Percentiles rank a stretch among this genome's conserved stretches.
phyloP scores from a whole-genome alignment of 2,329 filamentous ascomycete genomes.

The Orbilia brochopaga region DNA sequence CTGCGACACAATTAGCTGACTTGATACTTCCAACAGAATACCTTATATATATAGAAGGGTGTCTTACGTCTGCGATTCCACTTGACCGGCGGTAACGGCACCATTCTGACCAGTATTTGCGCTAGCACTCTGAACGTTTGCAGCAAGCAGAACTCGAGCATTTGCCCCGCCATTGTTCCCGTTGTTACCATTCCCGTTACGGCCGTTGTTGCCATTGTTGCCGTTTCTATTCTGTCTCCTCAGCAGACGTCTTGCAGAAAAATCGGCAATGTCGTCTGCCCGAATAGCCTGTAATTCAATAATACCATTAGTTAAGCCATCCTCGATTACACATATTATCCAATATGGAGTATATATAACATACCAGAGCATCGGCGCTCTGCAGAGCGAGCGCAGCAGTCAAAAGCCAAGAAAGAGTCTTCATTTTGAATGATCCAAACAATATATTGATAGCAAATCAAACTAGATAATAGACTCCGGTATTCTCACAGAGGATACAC shows the following conservation, averaged over 20 bases:
- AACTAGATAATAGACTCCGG: neutral
- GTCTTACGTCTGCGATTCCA: constrained; percentile 64
- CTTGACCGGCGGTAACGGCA: constrained; percentile 60
- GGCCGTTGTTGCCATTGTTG: neutral
- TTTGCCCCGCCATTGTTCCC: constrained; percentile 52
- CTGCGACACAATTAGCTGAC: constrained; percentile 57
- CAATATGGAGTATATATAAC: neutral
- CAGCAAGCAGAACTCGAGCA: constrained; percentile 54
- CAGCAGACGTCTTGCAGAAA: neutral
- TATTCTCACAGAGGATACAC: constrained; percentile 50
- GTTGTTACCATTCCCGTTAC: too few species aligned
- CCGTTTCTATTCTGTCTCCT: neutral
- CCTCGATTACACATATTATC: too few species aligned
- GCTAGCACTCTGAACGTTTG: constrained; percentile 64
- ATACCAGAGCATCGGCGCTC: constrained; percentile 40
- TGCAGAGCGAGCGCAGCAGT: constrained; percentile 41
- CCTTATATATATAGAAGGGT: neutral
- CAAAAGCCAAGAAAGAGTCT: constrained; percentile 41
- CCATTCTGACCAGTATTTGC: constrained; percentile 62
- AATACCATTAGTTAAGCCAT: neutral
- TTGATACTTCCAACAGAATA: neutral
- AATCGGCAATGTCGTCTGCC: too few species aligned
- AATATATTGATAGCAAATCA: constrained; percentile 27
- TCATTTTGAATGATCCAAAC: constrained; percentile 40
- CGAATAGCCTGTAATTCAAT: neutral